A percentile compares a stretch with the other conserved stretches of the same genome.
phyloP scores from a whole-genome alignment of 345 rosid species.

The Iberis pinnata region DNA sequence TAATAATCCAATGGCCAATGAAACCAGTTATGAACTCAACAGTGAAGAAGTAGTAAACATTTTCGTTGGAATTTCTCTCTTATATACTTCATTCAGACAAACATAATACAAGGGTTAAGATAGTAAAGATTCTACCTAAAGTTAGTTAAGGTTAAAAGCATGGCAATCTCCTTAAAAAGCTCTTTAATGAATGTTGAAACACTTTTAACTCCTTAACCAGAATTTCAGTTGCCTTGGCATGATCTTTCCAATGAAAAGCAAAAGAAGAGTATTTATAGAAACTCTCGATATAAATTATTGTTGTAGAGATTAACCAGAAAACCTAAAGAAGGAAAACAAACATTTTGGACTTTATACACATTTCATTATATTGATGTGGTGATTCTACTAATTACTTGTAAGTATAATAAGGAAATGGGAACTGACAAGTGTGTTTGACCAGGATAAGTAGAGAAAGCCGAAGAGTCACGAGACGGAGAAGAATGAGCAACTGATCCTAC shows the following conservation, averaged over 20 bases:
- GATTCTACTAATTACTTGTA: no score
- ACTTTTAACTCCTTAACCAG: constrained; percentile 35
- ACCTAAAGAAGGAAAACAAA: no score
- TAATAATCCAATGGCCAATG: not conserved
- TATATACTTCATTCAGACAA: not conserved
- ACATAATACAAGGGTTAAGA: not conserved
- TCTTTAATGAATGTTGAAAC: constrained; percentile 36
- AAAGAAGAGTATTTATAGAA: no score
- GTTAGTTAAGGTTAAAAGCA: constrained; percentile 31
- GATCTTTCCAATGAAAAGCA: constrained; percentile 28
- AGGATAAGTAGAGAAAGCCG: no score
- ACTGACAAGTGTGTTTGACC: no score
- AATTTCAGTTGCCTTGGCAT: constrained; percentile 33
- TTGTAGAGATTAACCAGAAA: no score
- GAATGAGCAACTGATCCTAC: no score
- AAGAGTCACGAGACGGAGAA: no score
- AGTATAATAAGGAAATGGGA: no score
- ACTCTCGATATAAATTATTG: no score
- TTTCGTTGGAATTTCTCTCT: not conserved
- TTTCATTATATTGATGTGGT: no score
- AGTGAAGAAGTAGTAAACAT: not conserved
- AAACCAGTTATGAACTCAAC: not conserved
- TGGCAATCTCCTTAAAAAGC: constrained; percentile 33
- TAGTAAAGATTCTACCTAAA: constrained; percentile 22
- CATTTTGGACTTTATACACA: no score